These are phyloP conservation scores for Botrytis fabae DNA, from an alignment of 2,329 filamentous ascomycete species.

Conservation along the genomic window DNA sequence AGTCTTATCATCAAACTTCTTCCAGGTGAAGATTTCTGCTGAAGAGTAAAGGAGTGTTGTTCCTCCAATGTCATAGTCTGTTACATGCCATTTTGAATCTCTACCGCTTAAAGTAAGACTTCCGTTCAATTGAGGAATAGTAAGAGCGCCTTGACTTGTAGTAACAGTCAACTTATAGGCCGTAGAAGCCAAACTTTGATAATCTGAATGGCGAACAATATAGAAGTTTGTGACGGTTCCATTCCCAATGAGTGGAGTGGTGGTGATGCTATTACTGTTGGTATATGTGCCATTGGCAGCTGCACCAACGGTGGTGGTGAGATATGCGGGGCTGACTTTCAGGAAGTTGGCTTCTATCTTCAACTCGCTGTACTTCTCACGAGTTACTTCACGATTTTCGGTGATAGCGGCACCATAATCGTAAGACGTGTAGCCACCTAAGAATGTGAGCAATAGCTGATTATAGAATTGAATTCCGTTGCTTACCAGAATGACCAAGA, in stretches of 20 bases:
- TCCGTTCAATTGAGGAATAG: constrained; percentile 59
- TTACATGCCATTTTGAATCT: constrained; percentile 68
- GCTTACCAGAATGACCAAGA: constrained; percentile 57
- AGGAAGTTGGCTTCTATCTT: constrained; percentile 77
- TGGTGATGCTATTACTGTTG: constrained; percentile 50
- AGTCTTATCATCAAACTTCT: constrained; percentile 59
- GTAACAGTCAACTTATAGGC: constrained; percentile 64
- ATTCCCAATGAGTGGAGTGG: constrained; percentile 61
- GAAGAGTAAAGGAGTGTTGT: constrained; percentile 64
- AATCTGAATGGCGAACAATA: constrained; percentile 64
- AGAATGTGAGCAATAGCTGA: not conserved
- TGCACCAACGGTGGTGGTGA: constrained; percentile 57
- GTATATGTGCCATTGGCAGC: constrained; percentile 49
- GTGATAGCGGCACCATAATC: constrained; percentile 62
- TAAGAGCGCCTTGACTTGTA: constrained; percentile 57
- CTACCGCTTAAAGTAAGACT: constrained; percentile 59
- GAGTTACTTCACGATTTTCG: constrained; percentile 66
- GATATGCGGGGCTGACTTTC: constrained; percentile 68
- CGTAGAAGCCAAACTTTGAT: constrained; percentile 57
- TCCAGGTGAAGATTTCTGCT: constrained; percentile 70
- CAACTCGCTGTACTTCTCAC: constrained; percentile 78
- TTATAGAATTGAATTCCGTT: not conserved
- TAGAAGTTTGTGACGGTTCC: constrained; percentile 60
- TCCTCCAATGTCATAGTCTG: constrained; percentile 64
- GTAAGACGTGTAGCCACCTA: constrained; percentile 59